Conservation (phyloP, 2,329 filamentous ascomycete genomes). For the Aureobasidium sp. region DNA sequence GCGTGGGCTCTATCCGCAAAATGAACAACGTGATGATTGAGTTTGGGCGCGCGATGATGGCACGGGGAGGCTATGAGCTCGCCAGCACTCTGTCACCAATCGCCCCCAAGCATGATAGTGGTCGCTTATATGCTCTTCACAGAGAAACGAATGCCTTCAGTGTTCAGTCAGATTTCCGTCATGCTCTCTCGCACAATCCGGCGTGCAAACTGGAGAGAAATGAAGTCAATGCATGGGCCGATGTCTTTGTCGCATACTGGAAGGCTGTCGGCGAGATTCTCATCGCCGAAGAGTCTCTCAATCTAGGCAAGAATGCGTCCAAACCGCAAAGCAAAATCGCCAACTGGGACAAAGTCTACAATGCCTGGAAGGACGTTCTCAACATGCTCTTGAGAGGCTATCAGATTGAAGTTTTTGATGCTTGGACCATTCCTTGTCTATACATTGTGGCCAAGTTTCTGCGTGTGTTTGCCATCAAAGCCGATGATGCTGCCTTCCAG, state of each 20-base stretch:
- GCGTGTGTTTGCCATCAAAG: constrained; percentile 79
- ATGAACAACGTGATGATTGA: constrained; percentile 66
- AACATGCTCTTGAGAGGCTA: constrained; percentile 74
- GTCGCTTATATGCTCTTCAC: constrained; percentile 61
- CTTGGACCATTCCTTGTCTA: constrained; percentile 88
- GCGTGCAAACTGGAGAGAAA: constrained; percentile 32
- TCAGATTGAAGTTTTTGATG: constrained; percentile 63
- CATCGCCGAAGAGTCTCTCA: constrained; percentile 49
- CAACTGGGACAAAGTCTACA: constrained; percentile 79
- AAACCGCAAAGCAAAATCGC: constrained; percentile 28
- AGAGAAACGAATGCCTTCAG: constrained; percentile 59
- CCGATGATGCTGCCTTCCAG: constrained; percentile 57
- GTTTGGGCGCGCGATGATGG: constrained; percentile 60
- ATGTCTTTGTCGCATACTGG: constrained; percentile 79
- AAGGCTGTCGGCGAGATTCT: constrained; percentile 68
- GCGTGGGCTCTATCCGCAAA: neutral
- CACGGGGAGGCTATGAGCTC: constrained; percentile 61
- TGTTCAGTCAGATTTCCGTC: constrained; percentile 60
- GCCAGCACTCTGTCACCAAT: constrained; percentile 68
- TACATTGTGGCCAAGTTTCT: constrained; percentile 83
- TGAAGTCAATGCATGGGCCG: constrained; percentile 71
- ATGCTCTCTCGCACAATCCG: constrained; percentile 57
- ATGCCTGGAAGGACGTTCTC: constrained; percentile 78
- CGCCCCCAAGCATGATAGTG: constrained; percentile 51
- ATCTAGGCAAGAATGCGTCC: constrained; percentile 28